Percentiles rank a stretch among this genome's conserved stretches.
Evolutionary conservation across 768 basidiomycete genomes (phyloP).

Genomic region (Obba rivulosa): DNA sequence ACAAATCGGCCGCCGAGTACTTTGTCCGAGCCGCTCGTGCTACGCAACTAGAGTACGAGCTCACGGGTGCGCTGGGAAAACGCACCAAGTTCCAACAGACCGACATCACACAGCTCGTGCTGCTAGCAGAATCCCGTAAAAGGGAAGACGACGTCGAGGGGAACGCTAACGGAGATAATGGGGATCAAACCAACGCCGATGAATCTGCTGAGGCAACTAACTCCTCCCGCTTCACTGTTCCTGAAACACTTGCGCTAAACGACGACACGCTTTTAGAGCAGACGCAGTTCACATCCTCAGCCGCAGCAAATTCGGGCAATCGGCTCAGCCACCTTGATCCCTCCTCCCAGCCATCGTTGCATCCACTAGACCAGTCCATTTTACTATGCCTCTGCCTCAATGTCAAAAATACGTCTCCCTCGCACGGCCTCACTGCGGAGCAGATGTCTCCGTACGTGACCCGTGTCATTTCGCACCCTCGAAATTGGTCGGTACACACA

Average conservation of each 20-base stretch:
- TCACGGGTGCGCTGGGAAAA: constrained; percentile 90
- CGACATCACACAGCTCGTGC: constrained; percentile 83
- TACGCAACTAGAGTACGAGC: constrained; percentile 79
- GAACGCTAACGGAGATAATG: constrained; percentile 1
- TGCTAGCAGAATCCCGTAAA: constrained; percentile 83
- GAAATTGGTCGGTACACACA: constrained; percentile 95
- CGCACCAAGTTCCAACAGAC: constrained; percentile 89
- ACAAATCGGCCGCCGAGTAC: constrained; percentile 68
- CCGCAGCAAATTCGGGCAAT: constrained; percentile 38
- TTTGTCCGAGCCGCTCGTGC: constrained; percentile 76
- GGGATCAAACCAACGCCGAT: constrained; percentile 2
- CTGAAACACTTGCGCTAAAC: constrained; percentile 81
- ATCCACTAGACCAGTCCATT: constrained; percentile 92
- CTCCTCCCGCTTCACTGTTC: constrained; percentile 32
- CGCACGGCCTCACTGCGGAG: constrained; percentile 84
- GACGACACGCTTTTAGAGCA: constrained; percentile 96
- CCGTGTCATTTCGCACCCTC: constrained; percentile 83
- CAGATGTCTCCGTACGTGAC: constrained; percentile 92
- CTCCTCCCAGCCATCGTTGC: constrained; percentile 75
- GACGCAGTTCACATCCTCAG: constrained; percentile 83
- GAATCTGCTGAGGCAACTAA: not conserved
- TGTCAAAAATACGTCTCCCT: constrained; percentile 83
- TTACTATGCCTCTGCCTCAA: constrained; percentile 88
- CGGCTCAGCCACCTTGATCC: constrained; percentile 74
- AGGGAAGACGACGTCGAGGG: constrained; percentile 8